A percentile compares a stretch with the other conserved stretches of the same genome.
These are phyloP conservation scores for Colletotrichum noveboracense DNA, from an alignment of 2,329 filamentous ascomycete genomes.

Conservation along the genomic window DNA sequence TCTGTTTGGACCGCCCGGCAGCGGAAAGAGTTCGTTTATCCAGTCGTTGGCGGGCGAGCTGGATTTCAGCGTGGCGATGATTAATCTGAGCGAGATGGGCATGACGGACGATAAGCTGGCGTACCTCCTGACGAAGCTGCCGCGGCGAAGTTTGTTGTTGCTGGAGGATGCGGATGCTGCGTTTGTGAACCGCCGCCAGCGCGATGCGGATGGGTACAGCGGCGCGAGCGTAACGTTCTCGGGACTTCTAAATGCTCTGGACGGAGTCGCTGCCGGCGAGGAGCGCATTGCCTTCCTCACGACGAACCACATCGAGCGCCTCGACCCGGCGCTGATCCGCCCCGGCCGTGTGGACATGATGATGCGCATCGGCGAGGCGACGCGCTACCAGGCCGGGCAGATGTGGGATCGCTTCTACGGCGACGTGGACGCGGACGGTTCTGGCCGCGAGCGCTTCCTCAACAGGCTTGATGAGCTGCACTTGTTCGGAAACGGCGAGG, in stretches of 20 bases:
- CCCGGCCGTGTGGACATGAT: slow-evolving; percentile 96
- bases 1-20: slow-evolving; percentile 87
- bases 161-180: slow-evolving; percentile 93
- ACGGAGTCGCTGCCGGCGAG: slow-evolving; percentile 93
- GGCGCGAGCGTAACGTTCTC: slow-evolving; percentile 95
- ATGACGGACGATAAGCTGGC: slow-evolving; percentile 90
- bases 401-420: slow-evolving; percentile 98
- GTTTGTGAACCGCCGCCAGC: slow-evolving; percentile 80
- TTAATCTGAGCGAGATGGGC: slow-evolving; percentile 89
- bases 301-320: slow-evolving; percentile 89
- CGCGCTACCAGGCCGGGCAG: slow-evolving; percentile 79
- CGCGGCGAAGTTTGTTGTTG: slow-evolving; percentile 80
- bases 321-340: slow-evolving; percentile 87
- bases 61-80: slow-evolving; percentile 85
- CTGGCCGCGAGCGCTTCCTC: slow-evolving; percentile 73
- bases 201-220: slow-evolving; percentile 81
- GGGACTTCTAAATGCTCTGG: slow-evolving; percentile 82
- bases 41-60: slow-evolving; percentile 92
- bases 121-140: slow-evolving; percentile 84
- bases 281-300: slow-evolving; percentile 94
- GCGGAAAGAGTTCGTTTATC: slow-evolving; percentile 95
- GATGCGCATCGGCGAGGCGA: slow-evolving; percentile 86
- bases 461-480: slow-evolving; percentile 71
- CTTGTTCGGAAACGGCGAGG: slow-evolving; percentile 65
- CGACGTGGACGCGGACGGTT: slow-evolving; percentile 72